Percentiles rank a stretch among this genome's conserved stretches.
Conservation (phyloP, 2,329 filamentous ascomycete genomes). For the Ophioceras dolichostomum region DNA sequence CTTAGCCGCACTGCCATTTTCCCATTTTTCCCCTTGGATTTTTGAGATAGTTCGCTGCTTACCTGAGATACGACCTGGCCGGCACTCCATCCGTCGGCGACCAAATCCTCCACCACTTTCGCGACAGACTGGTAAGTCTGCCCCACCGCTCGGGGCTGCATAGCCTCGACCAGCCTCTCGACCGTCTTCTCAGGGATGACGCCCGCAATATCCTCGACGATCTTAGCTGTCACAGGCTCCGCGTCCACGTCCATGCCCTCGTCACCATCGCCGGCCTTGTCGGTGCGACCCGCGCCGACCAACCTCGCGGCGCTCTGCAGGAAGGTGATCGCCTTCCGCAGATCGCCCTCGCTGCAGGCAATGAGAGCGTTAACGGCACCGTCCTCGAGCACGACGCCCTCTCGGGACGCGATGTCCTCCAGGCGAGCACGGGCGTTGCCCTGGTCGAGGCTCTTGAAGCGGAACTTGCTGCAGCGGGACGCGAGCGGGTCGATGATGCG, state of each 20-base stretch:
- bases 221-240: constrained; percentile 59
- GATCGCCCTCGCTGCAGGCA: constrained; percentile 79
- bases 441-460: constrained; percentile 92
- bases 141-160: constrained; percentile 56
- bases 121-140: constrained; percentile 63
- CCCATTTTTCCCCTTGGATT: too few species aligned
- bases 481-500: constrained; percentile 95
- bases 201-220: constrained; percentile 89
- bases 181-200: constrained; percentile 75
- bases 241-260: constrained; percentile 50
- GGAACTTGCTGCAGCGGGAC: constrained; percentile 87
- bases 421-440: constrained; percentile 69
- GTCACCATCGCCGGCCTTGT: constrained; percentile 26
- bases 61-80: constrained; percentile 76
- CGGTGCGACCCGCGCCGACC: constrained; percentile 45
- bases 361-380: constrained; percentile 79
- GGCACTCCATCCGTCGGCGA: constrained; percentile 95
- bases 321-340: constrained; percentile 93
- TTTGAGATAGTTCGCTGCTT: too few species aligned
- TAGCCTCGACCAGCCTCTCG: constrained; percentile 55
- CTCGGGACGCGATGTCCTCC: constrained; percentile 68
- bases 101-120: constrained; percentile 74
- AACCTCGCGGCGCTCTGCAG: constrained; percentile 87
- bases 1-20: too few species aligned
- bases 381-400: constrained; percentile 63